Conservation (phyloP, 108 stramenopile species). For the Skeletonema marinoi region DNA sequence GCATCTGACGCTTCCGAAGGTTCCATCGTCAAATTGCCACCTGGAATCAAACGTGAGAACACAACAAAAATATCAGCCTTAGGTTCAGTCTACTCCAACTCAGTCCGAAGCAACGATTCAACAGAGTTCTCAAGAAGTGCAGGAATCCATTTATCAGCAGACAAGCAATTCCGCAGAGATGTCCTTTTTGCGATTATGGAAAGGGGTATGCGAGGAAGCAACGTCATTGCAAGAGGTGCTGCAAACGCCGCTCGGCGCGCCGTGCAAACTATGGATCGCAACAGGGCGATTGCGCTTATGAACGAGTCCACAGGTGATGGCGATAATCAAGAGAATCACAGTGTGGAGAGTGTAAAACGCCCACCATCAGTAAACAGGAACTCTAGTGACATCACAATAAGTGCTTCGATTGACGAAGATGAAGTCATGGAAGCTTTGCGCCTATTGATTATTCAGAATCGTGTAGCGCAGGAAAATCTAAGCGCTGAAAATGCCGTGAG, state of each 20-base stretch:
- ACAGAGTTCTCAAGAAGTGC: constrained; percentile 32
- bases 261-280: constrained; percentile 77
- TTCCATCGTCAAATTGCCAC: constrained; percentile 2
- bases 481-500: constrained; percentile 64
- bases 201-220: constrained; percentile 76
- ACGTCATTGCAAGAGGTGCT: constrained; percentile 76
- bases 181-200: constrained; percentile 87
- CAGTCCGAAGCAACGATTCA: constrained; percentile 6
- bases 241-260: constrained; percentile 69
- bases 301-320: constrained; percentile 38
- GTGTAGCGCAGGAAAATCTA: constrained; percentile 70
- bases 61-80: constrained; percentile 52
- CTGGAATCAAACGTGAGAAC: constrained; percentile 7
- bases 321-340: constrained; percentile 1
- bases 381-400: constrained; percentile 18
- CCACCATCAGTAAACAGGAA: background rate
- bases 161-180: constrained; percentile 75
- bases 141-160: constrained; percentile 37
- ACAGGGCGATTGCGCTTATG: constrained; percentile 74
- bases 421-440: constrained; percentile 87
- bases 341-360: background rate
- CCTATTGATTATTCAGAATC: constrained; percentile 80
- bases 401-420: constrained; percentile 67
- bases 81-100: constrained; percentile 35
- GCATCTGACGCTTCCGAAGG: background rate